Evolutionary conservation across 805 yeast genomes (phyloP), one percentile per base, ranked within the genome.

Genomic region (Yarrowia sp.): DNA sequence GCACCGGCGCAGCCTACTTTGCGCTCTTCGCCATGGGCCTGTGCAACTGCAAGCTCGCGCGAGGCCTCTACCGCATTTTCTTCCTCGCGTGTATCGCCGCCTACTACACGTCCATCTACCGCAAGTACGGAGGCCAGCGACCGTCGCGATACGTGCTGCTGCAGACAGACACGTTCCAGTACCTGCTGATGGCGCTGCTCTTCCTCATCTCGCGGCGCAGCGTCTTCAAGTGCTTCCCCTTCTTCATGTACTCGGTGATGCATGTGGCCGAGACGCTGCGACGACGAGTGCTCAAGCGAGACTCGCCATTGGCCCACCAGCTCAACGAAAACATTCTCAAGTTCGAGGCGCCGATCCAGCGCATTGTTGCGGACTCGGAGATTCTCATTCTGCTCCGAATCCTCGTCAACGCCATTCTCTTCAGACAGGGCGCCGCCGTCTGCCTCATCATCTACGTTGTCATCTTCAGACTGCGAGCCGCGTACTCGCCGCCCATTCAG

Each of bases 401-500:
- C 33, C 21, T 73, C 5, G 51, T 72, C 21, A 81, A 87, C 67
- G 78, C 85, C 16, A 27, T 88, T 21, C 68, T 85, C 19, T 82
- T 84, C 72, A 79, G 84, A 68, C 78, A 76, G 62, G 84, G 85
- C 65, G 87, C 92, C n/a, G 81, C 88, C 78, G 66, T 84, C 39
- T 66, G 76, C 8, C 44, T 77, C 44, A 76, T 84, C 1, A 76
- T 86, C 21, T 68, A 80, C 21, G 70, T 79, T 2, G 63, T 83
- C 16, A 90, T 91, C 76, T 78, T 88, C 73, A 85, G 89, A 73
- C 71, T 87, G 62, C 83, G 96, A 72, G 85, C 80, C 68, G 93
- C 88, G 70, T 85, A 83, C 69, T 83, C 90, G 8, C 79, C 84
- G 18, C 81, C 84, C 71, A 84, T 90, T 53, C 82, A 86, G 74